Percentiles rank a stretch among this genome's conserved stretches.
These are phyloP conservation scores for Xenoacremonium recifei DNA, from an alignment of 2,329 filamentous ascomycete genomes.

Conservation along the genomic window DNA sequence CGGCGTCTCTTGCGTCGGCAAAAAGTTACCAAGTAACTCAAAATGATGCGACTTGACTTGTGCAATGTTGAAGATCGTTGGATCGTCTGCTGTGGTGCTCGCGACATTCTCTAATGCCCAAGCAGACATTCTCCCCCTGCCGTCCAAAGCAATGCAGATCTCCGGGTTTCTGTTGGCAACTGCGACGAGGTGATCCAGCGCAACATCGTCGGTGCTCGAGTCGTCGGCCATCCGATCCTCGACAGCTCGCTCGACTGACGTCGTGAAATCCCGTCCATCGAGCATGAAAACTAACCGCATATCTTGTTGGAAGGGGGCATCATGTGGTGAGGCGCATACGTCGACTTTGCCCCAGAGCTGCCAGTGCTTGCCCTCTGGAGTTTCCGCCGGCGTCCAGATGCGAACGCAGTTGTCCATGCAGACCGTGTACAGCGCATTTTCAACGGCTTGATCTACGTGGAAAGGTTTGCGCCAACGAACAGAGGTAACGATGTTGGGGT, in stretches of 20 bases:
- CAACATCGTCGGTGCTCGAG: slow-evolving; percentile 63
- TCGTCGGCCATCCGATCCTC: slow-evolving; percentile 54
- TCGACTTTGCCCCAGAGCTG: slow-evolving; percentile 81
- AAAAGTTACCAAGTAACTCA: slow-evolving; percentile 39
- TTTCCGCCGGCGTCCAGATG: slow-evolving; percentile 79
- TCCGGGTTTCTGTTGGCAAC: slow-evolving; percentile 84
- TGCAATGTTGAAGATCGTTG: slow-evolving; percentile 81
- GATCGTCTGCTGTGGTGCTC: slow-evolving; percentile 61
- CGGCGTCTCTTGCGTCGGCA: slow-evolving; percentile 19
- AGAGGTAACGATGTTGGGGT: slow-evolving; percentile 76
- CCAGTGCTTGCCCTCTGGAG: slow-evolving; percentile 68
- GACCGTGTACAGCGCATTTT: slow-evolving; percentile 88
- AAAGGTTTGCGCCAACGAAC: slow-evolving; percentile 83
- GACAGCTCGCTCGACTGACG: slow-evolving; percentile 74
- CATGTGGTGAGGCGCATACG: slow-evolving; percentile 66
- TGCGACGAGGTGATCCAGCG: slow-evolving; percentile 80
- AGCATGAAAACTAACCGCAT: slow-evolving; percentile 67
- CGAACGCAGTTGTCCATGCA: slow-evolving; percentile 78
- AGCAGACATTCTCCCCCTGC: slow-evolving; percentile 81
- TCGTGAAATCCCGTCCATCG: slow-evolving; percentile 75
- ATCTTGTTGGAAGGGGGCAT: slow-evolving; percentile 19
- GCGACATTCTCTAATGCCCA: slow-evolving; percentile 91
- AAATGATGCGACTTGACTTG: slow-evolving; percentile 64
- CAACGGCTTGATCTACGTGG: slow-evolving; percentile 72
- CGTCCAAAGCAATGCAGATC: slow-evolving; percentile 81